Base-by-base conservation (phyloP, 345 rosid genomes). In the Eucalyptus rudis region DNA sequence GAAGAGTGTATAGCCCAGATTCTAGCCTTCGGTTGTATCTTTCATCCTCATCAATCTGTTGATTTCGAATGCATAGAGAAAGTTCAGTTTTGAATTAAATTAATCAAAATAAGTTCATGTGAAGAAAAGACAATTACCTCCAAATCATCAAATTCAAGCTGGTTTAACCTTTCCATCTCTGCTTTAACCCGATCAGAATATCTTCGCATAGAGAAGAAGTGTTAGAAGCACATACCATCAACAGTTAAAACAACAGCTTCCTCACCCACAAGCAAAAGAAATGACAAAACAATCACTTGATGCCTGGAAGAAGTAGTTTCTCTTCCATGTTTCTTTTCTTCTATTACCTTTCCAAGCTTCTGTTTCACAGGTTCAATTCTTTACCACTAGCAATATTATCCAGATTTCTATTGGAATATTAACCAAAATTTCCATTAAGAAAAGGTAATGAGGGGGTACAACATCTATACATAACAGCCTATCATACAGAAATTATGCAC, bases 1-100 rank as follows among this genome's bases (percentile, higher is more conserved):
- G 99, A 88, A 97, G 99, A 88, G 98, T 95, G 93, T 97, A 97
- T 33, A 96, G 96, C 90, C 99, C 99, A 92, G 98, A 95, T 91
- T 96, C 99, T 47, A 97, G 96, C 91, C 90, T 96, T 86, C 97
- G 91, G 59, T 93, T 97, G 92, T 97, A 97, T 80, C 89, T 95
- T 92, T 97, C 99, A 86, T 98, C 98, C 88, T 97, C 99, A 92
- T 97, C 97, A 94, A 97, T 93, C 99, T 98, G 95, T 90, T 76
- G 86, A 89, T 31, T 59, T 27, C 79, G 76, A 50, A 62, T 36
- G 45, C 83, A 27, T 31, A 33, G 14, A 79, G 44, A 47, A 54
- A 36, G 59, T 31, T 86, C 44, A 86, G 87, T 50, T 86, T 36
- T 44, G 43, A 89, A 31, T 31, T 86, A 68, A 86, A 85, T 86